Conservation (phyloP, 208 protist genomes). For the Leptomonas seymouri region DNA sequence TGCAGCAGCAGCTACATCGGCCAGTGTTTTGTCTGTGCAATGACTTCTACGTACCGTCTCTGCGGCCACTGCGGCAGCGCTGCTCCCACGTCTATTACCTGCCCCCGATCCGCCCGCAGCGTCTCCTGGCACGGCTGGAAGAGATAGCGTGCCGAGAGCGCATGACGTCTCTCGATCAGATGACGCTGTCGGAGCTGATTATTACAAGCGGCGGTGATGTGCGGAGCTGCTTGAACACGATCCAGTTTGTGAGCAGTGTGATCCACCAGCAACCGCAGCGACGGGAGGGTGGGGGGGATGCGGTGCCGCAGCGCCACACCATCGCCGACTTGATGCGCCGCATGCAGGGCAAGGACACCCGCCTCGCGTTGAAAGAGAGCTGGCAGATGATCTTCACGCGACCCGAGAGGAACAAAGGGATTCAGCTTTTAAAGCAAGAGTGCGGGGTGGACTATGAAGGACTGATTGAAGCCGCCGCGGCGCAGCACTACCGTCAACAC, state of each 20-base stretch:
- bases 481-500: slow-evolving; percentile 20
- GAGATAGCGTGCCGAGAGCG: slow-evolving; percentile 53
- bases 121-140: slow-evolving; percentile 62
- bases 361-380: slow-evolving; percentile 43
- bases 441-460: slow-evolving; percentile 70
- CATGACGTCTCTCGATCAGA: slow-evolving; percentile 34
- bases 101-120: slow-evolving; percentile 70
- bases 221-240: slow-evolving; percentile 86
- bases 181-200: slow-evolving; percentile 65
- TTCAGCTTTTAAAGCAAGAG: slow-evolving; percentile 74
- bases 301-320: slow-evolving; percentile 17
- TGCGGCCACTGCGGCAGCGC: slow-evolving; percentile 65
- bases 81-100: slow-evolving; percentile 60
- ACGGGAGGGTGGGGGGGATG: not conserved
- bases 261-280: slow-evolving; percentile 15
- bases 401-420: slow-evolving; percentile 48
- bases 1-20: slow-evolving; percentile 56
- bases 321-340: slow-evolving; percentile 49
- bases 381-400: slow-evolving; percentile 56
- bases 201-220: slow-evolving; percentile 71
- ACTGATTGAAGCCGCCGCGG: slow-evolving; percentile 37
- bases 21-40: slow-evolving; percentile 91
- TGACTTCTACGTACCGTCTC: slow-evolving; percentile 78
- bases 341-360: slow-evolving; percentile 67
- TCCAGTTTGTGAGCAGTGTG: slow-evolving; percentile 70